A percentile compares a stretch with the other conserved stretches of the same genome.
Conservation (phyloP, 495 filamentous ascomycete species). For the Penicillium turbatum region DNA sequence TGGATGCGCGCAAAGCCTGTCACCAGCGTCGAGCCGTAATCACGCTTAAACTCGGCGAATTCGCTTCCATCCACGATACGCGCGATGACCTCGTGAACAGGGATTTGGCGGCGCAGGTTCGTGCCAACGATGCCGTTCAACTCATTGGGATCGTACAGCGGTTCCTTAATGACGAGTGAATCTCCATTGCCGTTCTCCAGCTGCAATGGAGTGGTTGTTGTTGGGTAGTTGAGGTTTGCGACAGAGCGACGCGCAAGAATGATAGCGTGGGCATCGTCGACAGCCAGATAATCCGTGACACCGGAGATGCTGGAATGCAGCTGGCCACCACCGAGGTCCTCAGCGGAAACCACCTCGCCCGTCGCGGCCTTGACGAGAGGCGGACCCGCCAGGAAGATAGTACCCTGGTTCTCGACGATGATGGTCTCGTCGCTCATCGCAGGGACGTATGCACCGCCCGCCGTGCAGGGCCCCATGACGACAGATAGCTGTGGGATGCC, state of each 20-base stretch:
- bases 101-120: slow-evolving; percentile 78
- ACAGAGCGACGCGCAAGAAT: slow-evolving; percentile 79
- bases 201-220: slow-evolving; percentile 26
- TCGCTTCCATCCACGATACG: slow-evolving; percentile 87
- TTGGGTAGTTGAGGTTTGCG: slow-evolving; percentile 82
- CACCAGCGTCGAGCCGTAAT: slow-evolving; percentile 86
- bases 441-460: slow-evolving; percentile 93
- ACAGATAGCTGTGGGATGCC: slow-evolving; percentile 93
- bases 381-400: slow-evolving; percentile 93
- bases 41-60: slow-evolving; percentile 92
- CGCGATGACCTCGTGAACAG: slow-evolving; percentile 86
- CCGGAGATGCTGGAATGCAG: slow-evolving; percentile 87
- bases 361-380: slow-evolving; percentile 96
- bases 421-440: slow-evolving; percentile 97
- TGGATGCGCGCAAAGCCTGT: slow-evolving; percentile 92
- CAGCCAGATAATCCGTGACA: slow-evolving; percentile 94
- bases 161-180: slow-evolving; percentile 51
- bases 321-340: slow-evolving; percentile 90
- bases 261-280: slow-evolving; percentile 92
- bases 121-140: slow-evolving; percentile 84
- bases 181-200: slow-evolving; percentile 16
- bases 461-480: slow-evolving; percentile 97
- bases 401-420: slow-evolving; percentile 90
- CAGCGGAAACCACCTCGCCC: slow-evolving; percentile 86
- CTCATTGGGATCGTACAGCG: slow-evolving; percentile 76